Conservation (phyloP, 352 stramenopile species). For the Globisporangium takayamanum region DNA sequence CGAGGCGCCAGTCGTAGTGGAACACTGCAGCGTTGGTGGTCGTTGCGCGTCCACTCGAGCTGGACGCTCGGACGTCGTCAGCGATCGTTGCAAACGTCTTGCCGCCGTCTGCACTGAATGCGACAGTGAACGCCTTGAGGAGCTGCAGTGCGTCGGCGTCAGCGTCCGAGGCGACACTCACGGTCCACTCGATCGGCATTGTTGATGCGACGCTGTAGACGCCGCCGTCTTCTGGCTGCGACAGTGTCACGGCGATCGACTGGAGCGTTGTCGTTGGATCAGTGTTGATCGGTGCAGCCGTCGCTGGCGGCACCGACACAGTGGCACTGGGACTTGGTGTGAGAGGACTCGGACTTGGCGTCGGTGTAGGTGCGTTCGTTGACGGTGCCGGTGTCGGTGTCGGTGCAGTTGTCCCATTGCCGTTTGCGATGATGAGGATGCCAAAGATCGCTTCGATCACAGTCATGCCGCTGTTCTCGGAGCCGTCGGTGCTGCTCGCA, state of each 20-base stretch:
- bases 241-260: conserved; percentile 29
- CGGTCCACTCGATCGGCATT: conserved; percentile 37
- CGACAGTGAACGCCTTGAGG: conserved; percentile 27
- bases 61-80: conserved; percentile 12
- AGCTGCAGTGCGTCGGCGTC: conserved; percentile 15
- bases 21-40: conserved; percentile 13
- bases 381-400: too few relatives aligned
- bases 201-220: conserved; percentile 38
- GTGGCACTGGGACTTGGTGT: not conserved
- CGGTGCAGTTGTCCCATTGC: not conserved
- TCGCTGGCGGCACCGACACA: not conserved
- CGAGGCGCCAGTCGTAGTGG: conserved; percentile 42
- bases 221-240: conserved; percentile 28
- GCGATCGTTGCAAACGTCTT: conserved; percentile 27
- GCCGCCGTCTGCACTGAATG: conserved; percentile 40
- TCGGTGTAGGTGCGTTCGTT: not conserved
- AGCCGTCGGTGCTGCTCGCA: conserved; percentile 9
- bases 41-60: not conserved
- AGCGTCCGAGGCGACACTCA: conserved; percentile 11
- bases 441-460: conserved; percentile 32
- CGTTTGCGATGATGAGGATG: conserved; percentile 24
- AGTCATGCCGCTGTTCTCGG: conserved; percentile 4
- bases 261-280: not conserved
- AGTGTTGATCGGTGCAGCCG: not conserved
- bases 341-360: not conserved